Base-by-base conservation (phyloP, 306 rosid genomes). In the Nissolia schottii region DNA sequence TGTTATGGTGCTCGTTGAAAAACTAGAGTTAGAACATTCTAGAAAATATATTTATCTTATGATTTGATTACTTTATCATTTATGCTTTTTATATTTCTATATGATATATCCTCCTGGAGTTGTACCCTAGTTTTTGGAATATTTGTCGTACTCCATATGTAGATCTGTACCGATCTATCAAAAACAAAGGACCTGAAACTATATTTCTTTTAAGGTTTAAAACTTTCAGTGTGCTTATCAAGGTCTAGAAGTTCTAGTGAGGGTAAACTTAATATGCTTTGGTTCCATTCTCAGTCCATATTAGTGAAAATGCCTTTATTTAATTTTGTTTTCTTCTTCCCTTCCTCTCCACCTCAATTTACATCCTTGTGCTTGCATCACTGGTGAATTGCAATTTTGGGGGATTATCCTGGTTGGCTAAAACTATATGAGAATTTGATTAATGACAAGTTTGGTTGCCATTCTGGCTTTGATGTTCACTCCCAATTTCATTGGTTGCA, bases 371-470 rank as follows among this genome's bases (percentile, higher is more conserved):
- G 58, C 18, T 32, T 35, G 45, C 34, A 25, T 15, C 19, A 27
- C 16, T 11, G 23, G 10, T 50, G 22, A 54, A 41, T 35, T 62
- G 28, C 51, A 59, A 6, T 41, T 67, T 67, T 37, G 16, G 1
- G 12, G 66, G 8, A 22, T 14, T 63, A 18, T 49, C 56, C 28
- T 41, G 27, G 15, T 60, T 57, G 67, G 38, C 64, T 60, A 31
- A 56, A 55, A 40, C 28, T 34, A 24, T 40, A 34, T 23, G 25
- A 41, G 31, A 67, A 43, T 71, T 71, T 23, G 19, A 55, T 70
- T 14, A 54, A 53, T 66, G 38, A 46, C 67, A 38, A 67, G 66
- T 20, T 60, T 78, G 51, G 41, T 29, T 57, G 45, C 71, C 15
- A 38, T 15, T 63, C 14, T 43, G 7, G 22, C n/a, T 31, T 32